Evolutionary conservation across 2,329 filamentous ascomycete genomes (phyloP).

Genomic region (Aureobasidium vineae): DNA sequence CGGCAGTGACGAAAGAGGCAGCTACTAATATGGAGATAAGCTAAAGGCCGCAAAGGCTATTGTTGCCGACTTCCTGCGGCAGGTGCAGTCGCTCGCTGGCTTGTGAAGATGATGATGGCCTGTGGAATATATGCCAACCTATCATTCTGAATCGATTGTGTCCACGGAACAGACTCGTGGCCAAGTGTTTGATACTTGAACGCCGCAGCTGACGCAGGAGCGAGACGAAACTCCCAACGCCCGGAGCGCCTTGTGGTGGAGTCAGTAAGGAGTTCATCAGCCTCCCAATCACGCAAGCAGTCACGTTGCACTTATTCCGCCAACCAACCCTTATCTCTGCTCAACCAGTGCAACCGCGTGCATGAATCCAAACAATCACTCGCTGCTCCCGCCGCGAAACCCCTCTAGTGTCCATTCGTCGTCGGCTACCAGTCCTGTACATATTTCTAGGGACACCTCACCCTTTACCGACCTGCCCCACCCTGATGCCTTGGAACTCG

Average conservation of each 20-base stretch:
- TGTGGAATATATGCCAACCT: not conserved
- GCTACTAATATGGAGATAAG: slow-evolving; percentile 20
- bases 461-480: slow-evolving; percentile 35
- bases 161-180: not conserved
- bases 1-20: slow-evolving; percentile 21
- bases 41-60: not conserved
- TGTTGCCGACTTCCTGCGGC: not conserved
- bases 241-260: slow-evolving; percentile 21
- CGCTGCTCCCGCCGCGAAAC: slow-evolving; percentile 5
- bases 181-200: not conserved
- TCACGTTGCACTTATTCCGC: slow-evolving; percentile 8
- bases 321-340: slow-evolving; percentile 15
- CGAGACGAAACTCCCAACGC: not conserved
- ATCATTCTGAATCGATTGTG: not conserved
- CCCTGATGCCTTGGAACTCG: slow-evolving; percentile 26
- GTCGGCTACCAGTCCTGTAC: slow-evolving; percentile 28
- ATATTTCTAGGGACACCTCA: slow-evolving; percentile 35
- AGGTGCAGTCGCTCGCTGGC: too few relatives aligned
- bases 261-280: slow-evolving; percentile 10
- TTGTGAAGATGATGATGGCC: too few relatives aligned
- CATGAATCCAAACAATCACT: slow-evolving; percentile 9
- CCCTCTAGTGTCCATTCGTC: not conserved
- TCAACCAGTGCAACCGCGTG: slow-evolving; percentile 21
- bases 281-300: slow-evolving; percentile 25
- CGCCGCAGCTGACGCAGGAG: not conserved